Conservation (phyloP, 805 yeast species). For the Yarrowia sp. region DNA sequence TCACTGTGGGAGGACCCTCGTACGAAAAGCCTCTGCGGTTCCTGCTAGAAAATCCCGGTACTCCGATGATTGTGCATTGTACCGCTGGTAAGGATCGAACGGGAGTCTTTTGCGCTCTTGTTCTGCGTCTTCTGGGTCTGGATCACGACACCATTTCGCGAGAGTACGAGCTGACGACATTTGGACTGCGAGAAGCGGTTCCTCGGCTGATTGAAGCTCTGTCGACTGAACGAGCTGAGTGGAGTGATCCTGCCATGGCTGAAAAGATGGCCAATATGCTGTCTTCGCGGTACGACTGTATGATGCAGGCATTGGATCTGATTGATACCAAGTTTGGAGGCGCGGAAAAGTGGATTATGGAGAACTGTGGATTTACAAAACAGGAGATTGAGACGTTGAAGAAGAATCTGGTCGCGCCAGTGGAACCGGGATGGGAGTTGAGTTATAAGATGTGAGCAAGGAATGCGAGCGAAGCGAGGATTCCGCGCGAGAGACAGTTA, state of each 20-base stretch:
- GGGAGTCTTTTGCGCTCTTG: conserved; percentile 66
- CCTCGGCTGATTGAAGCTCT: conserved; percentile 24
- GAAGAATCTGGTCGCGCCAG: neutral
- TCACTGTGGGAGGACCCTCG: conserved; percentile 47
- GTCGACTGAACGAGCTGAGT: conserved; percentile 36
- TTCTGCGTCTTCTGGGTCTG: conserved; percentile 61
- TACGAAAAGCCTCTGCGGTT: conserved; percentile 52
- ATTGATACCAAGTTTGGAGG: conserved; percentile 55
- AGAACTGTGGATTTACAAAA: conserved; percentile 44
- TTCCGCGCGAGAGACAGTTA: too few relatives aligned
- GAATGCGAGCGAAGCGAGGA: neutral
- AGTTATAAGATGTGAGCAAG: conserved; percentile 15
- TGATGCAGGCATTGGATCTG: conserved; percentile 57
- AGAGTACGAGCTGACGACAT: conserved; percentile 72
- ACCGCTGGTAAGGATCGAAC: conserved; percentile 88
- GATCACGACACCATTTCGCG: conserved; percentile 61
- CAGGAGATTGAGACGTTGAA: conserved; percentile 45
- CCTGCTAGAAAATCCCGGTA: conserved; percentile 53
- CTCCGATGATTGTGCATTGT: conserved; percentile 64
- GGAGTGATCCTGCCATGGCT: conserved; percentile 36
- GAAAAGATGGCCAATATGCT: conserved; percentile 57
- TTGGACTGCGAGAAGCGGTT: conserved; percentile 44
- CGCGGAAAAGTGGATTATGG: conserved; percentile 46
- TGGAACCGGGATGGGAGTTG: neutral
- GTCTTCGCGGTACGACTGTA: conserved; percentile 64